phyloP scores from a whole-genome alignment of 805 yeast genomes.

The Kodamaea kaohsiungensis region DNA sequence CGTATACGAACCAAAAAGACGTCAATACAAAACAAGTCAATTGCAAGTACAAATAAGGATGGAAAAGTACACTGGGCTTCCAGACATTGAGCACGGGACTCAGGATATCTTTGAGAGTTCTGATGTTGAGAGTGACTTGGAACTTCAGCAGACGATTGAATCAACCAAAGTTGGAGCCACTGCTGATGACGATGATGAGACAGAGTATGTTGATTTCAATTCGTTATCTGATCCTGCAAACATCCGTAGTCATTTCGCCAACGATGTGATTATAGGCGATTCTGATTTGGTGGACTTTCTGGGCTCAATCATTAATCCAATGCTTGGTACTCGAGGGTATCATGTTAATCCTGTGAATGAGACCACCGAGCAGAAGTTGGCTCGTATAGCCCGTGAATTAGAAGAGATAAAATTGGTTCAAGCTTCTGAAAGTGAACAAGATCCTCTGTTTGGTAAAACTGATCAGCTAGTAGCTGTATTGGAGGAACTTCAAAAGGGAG shows the following conservation, averaged over 20 bases:
- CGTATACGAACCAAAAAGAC: background rate
- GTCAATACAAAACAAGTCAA: background rate
- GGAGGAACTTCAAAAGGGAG: constrained; percentile 5
- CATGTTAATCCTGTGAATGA: constrained; percentile 27
- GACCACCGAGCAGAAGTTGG: constrained; percentile 38
- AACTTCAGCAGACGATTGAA: constrained; percentile 5
- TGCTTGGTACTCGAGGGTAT: constrained; percentile 26
- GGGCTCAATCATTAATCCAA: constrained; percentile 28
- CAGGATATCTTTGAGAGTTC: constrained; percentile 49
- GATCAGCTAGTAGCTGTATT: background rate
- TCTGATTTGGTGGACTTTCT: constrained; percentile 38
- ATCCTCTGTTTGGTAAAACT: background rate
- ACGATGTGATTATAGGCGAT: constrained; percentile 22
- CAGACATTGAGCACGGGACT: constrained; percentile 18
- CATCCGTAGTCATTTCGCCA: constrained; percentile 20
- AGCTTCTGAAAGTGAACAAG: background rate
- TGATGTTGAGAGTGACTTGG: constrained; percentile 39
- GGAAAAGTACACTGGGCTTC: constrained; percentile 18
- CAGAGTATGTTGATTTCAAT: constrained; percentile 1
- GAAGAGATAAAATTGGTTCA: constrained; percentile 31
- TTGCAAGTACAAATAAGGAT: constrained; percentile 4
- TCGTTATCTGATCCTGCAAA: background rate
- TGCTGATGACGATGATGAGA: background rate
- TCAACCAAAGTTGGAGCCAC: background rate
- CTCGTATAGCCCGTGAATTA: constrained; percentile 40